phyloP scores from a whole-genome alignment of 2,329 filamentous ascomycete genomes.

The Polychaeton citri region DNA sequence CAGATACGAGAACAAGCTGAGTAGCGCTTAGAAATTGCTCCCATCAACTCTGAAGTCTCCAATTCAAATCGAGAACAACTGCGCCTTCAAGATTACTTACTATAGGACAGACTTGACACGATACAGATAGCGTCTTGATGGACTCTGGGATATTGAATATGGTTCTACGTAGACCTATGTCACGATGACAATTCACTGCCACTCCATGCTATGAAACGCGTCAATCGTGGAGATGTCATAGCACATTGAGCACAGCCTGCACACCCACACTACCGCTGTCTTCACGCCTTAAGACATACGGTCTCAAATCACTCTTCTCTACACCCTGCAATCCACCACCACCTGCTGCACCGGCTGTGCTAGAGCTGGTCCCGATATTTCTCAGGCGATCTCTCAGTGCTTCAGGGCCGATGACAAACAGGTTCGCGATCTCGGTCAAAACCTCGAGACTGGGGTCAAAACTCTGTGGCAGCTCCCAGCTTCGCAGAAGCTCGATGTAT shows the following conservation, averaged over 20 bases:
- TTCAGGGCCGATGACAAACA: constrained; percentile 76
- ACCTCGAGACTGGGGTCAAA: constrained; percentile 55
- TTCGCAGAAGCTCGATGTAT: constrained; percentile 74
- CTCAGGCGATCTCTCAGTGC: constrained; percentile 38
- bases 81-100: too few relatives aligned
- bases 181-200: too few relatives aligned
- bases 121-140: too few relatives aligned
- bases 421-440: constrained; percentile 79
- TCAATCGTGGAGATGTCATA: too few relatives aligned
- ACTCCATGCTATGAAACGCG: too few relatives aligned
- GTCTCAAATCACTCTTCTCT: constrained; percentile 51
- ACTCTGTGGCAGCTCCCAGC: constrained; percentile 56
- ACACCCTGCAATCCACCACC: constrained; percentile 20
- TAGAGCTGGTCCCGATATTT: constrained; percentile 22
- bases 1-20: too few relatives aligned
- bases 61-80: too few relatives aligned
- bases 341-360: constrained; percentile 9
- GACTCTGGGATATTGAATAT: too few relatives aligned
- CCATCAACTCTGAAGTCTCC: too few relatives aligned
- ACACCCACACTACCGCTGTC: constrained; percentile 71
- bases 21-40: too few relatives aligned
- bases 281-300: constrained; percentile 73
- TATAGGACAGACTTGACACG: too few relatives aligned
- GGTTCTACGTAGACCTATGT: too few relatives aligned
- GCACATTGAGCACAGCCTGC: constrained; percentile 62